Evolutionary conservation across 2,329 filamentous ascomycete species (phyloP), one percentile per base, ranked within the genome.

Genomic region (Aspergillus fijiensis): DNA sequence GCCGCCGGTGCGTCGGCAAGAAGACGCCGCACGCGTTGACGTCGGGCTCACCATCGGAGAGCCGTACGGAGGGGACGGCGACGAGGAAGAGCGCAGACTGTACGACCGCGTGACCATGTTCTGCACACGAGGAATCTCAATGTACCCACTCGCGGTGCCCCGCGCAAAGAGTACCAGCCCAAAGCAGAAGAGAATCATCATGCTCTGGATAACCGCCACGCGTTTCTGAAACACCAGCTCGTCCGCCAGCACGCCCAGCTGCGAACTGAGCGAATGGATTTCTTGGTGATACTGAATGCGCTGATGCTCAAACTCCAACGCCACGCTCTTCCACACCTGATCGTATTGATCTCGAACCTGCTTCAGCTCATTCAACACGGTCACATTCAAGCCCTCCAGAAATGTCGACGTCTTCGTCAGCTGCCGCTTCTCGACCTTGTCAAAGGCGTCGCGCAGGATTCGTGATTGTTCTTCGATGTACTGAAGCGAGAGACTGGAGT

Each of bases 381-480:
- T 97, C 51, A 82, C 83, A 74, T 99, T 99, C n/a, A 99, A 82
- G 42, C 87, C 86, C 61, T 92, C 87, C 14, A 98, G 82, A 70
- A 97, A 97, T 1, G 83, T 82, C 23, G 89, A 88, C 1, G 94
- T 91, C 71, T 94, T 95, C n/a, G 85, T 81, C 16, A 96, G 80
- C 72, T 98, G 95, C 57, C 89, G 88, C 68, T 92, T 92, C 75
- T 98, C 94, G 31, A 96, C 89, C 69, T 90, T 90, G 57, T 87
- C 86, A 63, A 97, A 91, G 0, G 92, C 91, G 65, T 97, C 92
- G 51, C 94, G 89, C 45, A 98, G 82, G 63, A 96, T 92, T 52
- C 88, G 89, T 4, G 94, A 97, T 74, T 98, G 95, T 61, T 96
- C 92, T 77, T 98, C 94, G 61, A 99, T 96, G 71, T 99, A 99